Evolutionary conservation across 768 basidiomycete species (phyloP).

Genomic region (Boletus huronensis): DNA sequence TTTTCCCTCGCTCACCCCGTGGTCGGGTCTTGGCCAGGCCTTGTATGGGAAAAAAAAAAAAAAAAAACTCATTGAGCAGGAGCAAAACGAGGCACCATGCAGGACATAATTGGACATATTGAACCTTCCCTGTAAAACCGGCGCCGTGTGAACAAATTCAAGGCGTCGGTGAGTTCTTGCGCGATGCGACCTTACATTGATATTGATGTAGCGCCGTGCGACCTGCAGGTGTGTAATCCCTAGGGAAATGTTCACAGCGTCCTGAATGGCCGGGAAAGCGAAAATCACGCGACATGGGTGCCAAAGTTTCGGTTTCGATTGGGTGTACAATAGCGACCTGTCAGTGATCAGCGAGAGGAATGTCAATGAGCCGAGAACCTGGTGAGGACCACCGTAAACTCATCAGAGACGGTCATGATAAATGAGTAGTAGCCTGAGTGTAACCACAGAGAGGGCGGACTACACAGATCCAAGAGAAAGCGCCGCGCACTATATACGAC

Average conservation of each 20-base stretch:
- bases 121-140: background rate
- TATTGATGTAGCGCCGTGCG: background rate
- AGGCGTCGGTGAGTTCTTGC: background rate
- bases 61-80: no score
- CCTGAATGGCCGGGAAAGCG: background rate
- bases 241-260: background rate
- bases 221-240: background rate
- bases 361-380: background rate
- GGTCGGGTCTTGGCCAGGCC: background rate
- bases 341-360: no score
- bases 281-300: background rate
- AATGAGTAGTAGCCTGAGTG: background rate
- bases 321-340: background rate
- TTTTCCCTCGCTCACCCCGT: background rate
- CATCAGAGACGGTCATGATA: background rate
- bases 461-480: background rate
- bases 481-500: background rate
- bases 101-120: conserved; percentile 4
- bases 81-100: background rate
- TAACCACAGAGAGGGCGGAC: background rate
- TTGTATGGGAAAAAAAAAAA: conserved; percentile 1
- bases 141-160: background rate
- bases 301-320: background rate
- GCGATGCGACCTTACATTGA: background rate
- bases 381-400: background rate